A percentile compares a stretch with the other conserved stretches of the same genome.
These are phyloP conservation scores for Wickerhamiella azymoides DNA, from an alignment of 805 yeast genomes.

Conservation along the genomic window DNA sequence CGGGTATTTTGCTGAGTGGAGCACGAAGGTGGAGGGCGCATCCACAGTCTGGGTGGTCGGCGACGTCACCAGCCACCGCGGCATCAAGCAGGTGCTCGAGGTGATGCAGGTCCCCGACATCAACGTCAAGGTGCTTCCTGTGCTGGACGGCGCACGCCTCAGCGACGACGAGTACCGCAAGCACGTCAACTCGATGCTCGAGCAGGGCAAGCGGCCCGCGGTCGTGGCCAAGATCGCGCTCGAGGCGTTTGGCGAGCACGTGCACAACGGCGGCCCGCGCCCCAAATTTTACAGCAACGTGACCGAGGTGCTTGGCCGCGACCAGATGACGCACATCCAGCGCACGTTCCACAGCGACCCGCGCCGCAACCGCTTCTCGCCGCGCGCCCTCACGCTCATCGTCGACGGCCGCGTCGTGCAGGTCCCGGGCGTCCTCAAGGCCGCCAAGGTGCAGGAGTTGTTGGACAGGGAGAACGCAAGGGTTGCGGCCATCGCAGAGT, in stretches of 20 bases:
- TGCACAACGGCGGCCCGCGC: not conserved
- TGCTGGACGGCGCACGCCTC: not conserved
- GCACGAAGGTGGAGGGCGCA: not conserved
- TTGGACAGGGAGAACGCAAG: conserved; percentile 14
- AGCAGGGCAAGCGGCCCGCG: conserved; percentile 3
- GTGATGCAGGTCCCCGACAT: conserved; percentile 21
- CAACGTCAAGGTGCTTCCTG: not conserved
- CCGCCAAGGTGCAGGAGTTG: conserved; percentile 6
- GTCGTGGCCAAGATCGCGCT: conserved; percentile 5
- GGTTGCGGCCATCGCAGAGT: conserved; percentile 7
- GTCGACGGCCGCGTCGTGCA: conserved; percentile 16
- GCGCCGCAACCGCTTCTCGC: not conserved
- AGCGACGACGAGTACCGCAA: conserved; percentile 2
- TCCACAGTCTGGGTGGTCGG: conserved; percentile 43
- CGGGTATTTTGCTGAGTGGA: conserved; percentile 5
- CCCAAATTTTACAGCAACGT: conserved; percentile 5
- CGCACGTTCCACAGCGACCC: not conserved
- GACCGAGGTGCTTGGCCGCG: not conserved
- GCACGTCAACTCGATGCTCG: conserved; percentile 5
- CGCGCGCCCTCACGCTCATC: conserved; percentile 3
- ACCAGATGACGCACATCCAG: conserved; percentile 1
- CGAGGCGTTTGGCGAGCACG: not conserved
- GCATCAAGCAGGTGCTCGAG: conserved; percentile 33
- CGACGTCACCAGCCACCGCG: conserved; percentile 31
- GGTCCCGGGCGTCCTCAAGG: not conserved